These are phyloP conservation scores for Wickerhamiella allomyrinae DNA, from an alignment of 805 yeast genomes.

Conservation along the genomic window DNA sequence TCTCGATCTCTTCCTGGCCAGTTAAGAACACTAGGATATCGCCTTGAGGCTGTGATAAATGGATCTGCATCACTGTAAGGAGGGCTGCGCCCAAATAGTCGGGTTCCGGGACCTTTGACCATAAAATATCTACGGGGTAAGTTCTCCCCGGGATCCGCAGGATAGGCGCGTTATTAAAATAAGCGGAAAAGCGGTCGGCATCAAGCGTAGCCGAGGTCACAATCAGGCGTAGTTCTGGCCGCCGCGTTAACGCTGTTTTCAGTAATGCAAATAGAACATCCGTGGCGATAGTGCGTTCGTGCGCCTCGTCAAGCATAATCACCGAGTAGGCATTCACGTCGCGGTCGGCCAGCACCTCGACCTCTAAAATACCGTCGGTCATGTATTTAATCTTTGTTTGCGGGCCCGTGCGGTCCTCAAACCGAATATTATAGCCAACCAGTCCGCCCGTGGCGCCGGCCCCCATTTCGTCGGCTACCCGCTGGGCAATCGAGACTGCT, in stretches of 20 bases:
- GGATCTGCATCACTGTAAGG: slow-evolving; percentile 13
- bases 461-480: slow-evolving; percentile 85
- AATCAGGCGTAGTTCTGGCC: slow-evolving; percentile 60
- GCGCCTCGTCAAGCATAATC: slow-evolving; percentile 93
- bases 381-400: slow-evolving; percentile 69
- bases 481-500: slow-evolving; percentile 64
- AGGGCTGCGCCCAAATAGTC: slow-evolving; percentile 9
- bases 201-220: slow-evolving; percentile 93
- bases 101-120: slow-evolving; percentile 65
- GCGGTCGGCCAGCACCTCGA: slow-evolving; percentile 75
- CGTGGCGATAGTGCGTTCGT: slow-evolving; percentile 87
- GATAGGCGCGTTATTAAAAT: slow-evolving; percentile 73
- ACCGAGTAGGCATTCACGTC: slow-evolving; percentile 53
- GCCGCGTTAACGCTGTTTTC: slow-evolving; percentile 46
- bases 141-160: slow-evolving; percentile 84
- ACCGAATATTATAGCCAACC: slow-evolving; percentile 81
- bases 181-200: slow-evolving; percentile 71
- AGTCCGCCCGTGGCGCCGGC: slow-evolving; percentile 55
- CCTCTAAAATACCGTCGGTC: slow-evolving; percentile 89
- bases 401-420: slow-evolving; percentile 60
- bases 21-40: slow-evolving; percentile 85
- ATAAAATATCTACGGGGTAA: slow-evolving; percentile 79
- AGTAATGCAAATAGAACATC: slow-evolving; percentile 69
- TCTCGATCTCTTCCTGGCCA: slow-evolving; percentile 93
- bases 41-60: slow-evolving; percentile 32